Evolutionary conservation across 2,329 filamentous ascomycete species (phyloP).

Genomic region (Penicillium sp.): DNA sequence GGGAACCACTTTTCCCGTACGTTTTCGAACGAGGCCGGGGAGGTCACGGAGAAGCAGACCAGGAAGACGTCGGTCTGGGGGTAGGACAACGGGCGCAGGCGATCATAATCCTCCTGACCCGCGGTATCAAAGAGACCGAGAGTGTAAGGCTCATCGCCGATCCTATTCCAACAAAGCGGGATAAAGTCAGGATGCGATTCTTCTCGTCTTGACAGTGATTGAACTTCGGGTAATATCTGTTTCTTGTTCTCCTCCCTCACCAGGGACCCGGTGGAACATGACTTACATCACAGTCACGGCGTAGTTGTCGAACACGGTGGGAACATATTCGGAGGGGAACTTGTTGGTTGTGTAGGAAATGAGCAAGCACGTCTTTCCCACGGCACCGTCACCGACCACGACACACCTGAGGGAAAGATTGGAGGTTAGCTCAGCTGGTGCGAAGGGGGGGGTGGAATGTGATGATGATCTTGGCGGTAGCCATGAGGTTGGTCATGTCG

Average conservation of each 20-base stretch:
- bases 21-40: constrained; percentile 97
- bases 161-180: constrained; percentile 61
- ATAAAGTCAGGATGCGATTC: constrained; percentile 6
- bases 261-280: not conserved
- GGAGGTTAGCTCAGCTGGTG: constrained; percentile 17
- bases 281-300: constrained; percentile 99
- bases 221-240: not conserved
- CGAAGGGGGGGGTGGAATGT: not conserved
- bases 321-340: constrained; percentile 99
- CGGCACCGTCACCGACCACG: constrained; percentile 98
- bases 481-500: not conserved
- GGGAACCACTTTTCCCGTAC: constrained; percentile 99
- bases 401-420: constrained; percentile 73
- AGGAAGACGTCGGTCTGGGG: constrained; percentile 98
- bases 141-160: constrained; percentile 97
- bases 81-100: constrained; percentile 92
- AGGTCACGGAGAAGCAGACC: constrained; percentile 97
- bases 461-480: not conserved
- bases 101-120: constrained; percentile 99
- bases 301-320: constrained; percentile 99
- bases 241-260: no score
- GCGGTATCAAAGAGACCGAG: constrained; percentile 97
- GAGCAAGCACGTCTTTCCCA: constrained; percentile 97
- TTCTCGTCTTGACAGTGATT: not conserved
- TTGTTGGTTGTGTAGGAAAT: constrained; percentile 99